Conservation (phyloP, 768 basidiomycete species). For the Amanita subjunquillea region DNA sequence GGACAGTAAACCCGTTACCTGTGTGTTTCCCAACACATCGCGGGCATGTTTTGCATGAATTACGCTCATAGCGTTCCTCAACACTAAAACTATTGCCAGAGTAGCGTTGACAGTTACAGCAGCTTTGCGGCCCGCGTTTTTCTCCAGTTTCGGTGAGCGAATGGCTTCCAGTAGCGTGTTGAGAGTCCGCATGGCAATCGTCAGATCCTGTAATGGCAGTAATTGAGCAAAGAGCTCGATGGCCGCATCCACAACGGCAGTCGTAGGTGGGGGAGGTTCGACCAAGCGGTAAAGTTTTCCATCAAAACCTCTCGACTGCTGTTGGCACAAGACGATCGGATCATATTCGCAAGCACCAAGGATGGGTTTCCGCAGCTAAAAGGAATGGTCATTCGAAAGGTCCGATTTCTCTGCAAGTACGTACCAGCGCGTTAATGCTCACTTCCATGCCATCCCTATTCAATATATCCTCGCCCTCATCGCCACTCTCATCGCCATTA, state of each 20-base stretch:
- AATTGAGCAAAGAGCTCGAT: conserved; percentile 80
- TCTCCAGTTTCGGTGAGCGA: conserved; percentile 72
- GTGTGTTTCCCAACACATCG: conserved; percentile 56
- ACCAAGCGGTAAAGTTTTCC: conserved; percentile 23
- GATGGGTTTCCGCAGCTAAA: conserved; percentile 68
- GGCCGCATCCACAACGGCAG: conserved; percentile 79
- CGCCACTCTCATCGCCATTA: conserved; percentile 19
- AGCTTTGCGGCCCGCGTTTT: conserved; percentile 76
- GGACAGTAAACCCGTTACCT: conserved; percentile 51
- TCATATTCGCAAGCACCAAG: conserved; percentile 85
- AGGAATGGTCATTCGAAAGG: neutral
- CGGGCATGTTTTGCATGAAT: conserved; percentile 45
- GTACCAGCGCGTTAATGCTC: conserved; percentile 67
- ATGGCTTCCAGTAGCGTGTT: conserved; percentile 53
- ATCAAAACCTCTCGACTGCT: conserved; percentile 30
- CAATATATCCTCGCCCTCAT: conserved; percentile 33
- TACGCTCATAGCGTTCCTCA: conserved; percentile 44
- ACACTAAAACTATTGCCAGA: conserved; percentile 59
- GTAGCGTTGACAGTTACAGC: conserved; percentile 77
- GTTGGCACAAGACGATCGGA: conserved; percentile 57
- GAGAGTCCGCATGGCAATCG: conserved; percentile 43
- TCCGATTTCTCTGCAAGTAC: conserved; percentile 11
- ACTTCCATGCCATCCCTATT: conserved; percentile 78
- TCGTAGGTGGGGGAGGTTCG: conserved; percentile 67
- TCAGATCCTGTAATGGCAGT: conserved; percentile 67